Conservation (phyloP, 2,329 filamentous ascomycete species). For the Aureobasidium sp. region DNA sequence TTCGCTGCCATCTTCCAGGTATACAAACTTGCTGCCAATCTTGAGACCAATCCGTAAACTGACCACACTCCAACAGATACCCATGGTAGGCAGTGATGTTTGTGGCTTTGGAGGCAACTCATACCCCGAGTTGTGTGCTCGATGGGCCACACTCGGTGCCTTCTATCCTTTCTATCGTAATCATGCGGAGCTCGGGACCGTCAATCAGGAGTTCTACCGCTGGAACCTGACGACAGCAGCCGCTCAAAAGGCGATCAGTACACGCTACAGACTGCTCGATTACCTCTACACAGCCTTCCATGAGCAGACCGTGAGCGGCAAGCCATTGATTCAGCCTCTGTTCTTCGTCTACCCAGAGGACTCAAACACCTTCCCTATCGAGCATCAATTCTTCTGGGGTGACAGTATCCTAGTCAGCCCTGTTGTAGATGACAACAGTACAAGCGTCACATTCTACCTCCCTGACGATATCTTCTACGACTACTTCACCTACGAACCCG, state of each 20-base stretch:
- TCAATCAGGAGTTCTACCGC: constrained; percentile 66
- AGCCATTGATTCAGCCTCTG: constrained; percentile 60
- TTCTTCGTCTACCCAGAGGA: constrained; percentile 64
- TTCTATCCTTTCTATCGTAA: constrained; percentile 72
- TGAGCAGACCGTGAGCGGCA: constrained; percentile 53
- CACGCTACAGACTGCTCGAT: constrained; percentile 70
- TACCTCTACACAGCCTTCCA: constrained; percentile 71
- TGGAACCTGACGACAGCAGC: constrained; percentile 59
- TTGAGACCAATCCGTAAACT: background rate
- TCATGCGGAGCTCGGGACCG: constrained; percentile 52
- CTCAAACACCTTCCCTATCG: constrained; percentile 43
- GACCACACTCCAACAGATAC: constrained; percentile 22
- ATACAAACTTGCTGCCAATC: background rate
- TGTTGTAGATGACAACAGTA: constrained; percentile 46
- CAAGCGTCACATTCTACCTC: constrained; percentile 49
- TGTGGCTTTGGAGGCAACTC: constrained; percentile 68
- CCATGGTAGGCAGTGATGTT: constrained; percentile 52
- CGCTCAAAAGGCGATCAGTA: constrained; percentile 61
- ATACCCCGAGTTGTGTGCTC: constrained; percentile 58
- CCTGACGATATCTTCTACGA: constrained; percentile 55
- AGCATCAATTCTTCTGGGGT: constrained; percentile 55
- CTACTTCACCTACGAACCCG: constrained; percentile 46
- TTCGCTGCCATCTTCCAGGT: constrained; percentile 41
- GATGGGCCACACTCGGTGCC: constrained; percentile 68
- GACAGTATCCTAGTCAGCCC: constrained; percentile 51